Evolutionary conservation across 257 asterid genomes (phyloP), one percentile per base, ranked within the genome.

Genomic region (Gynochthodes officinalis): DNA sequence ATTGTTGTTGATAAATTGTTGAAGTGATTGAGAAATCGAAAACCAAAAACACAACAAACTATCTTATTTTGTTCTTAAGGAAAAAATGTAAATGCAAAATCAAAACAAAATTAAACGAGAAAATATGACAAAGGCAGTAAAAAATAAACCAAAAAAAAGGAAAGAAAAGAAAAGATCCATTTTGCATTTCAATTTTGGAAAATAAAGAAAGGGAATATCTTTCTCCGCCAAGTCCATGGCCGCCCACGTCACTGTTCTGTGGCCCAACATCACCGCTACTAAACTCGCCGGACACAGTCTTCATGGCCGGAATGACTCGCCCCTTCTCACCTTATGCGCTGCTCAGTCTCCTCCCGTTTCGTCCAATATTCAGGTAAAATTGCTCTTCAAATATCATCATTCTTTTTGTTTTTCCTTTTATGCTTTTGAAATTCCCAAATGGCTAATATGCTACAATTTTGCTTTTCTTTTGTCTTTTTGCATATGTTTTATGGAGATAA

Each of bases 301-400:
- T 73, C 83, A 63, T 66, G 72, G 75, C 67, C 88, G 87, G 7
- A 69, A 66, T 55, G 16, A 53, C 62, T 57, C 86, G 2, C 70
- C 84, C 18, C 71, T 81, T 19, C 73, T 84, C n/a, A 58, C 85
- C 46, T 63, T 75, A 42, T 55, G 86, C 60, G 76, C 91, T 18
- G 82, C 81, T 18, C 81, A 73, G 42, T 80, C 84, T 76, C 80
- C 90, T 58, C 64, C 89, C 44, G 75, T 85, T 59, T 71, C 96
- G 53, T 86, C 96, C 72, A 78, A 80, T 59, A 81, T 88, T 68
- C 95, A 92, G 96, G 98, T 70, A 84, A 74, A 74, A 48, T n/a
- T 28, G 25, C 14, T 27, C 2, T 50, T 35, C 33, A 4, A 53
- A 33, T 44, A 9, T 28, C 21, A 13, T 35, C 27, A 23, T 64